These are phyloP conservation scores for Herpetomonas samuelpessoai DNA, from an alignment of 208 protist genomes.

Conservation along the genomic window DNA sequence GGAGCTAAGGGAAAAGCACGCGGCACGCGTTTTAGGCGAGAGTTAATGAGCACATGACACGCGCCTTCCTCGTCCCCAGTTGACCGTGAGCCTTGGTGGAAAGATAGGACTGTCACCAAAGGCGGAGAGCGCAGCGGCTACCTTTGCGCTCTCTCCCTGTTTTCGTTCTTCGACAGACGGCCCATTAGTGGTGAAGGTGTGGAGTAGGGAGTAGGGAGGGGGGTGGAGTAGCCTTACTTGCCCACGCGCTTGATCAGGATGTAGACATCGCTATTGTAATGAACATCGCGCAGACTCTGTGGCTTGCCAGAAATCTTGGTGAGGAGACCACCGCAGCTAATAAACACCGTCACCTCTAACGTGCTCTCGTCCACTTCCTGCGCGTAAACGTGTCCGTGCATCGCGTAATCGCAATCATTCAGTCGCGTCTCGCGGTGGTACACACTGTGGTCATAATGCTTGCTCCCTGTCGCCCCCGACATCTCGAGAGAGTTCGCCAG, in stretches of 20 bases:
- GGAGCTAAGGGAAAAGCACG: no score
- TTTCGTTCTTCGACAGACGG: no score
- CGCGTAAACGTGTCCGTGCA: conserved; percentile 96
- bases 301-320: conserved; percentile 93
- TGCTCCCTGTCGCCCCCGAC: conserved; percentile 68
- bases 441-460: conserved; percentile 89
- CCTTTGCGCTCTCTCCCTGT: no score
- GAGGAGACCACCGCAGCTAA: conserved; percentile 97
- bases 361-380: conserved; percentile 88
- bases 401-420: conserved; percentile 98
- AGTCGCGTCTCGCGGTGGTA: conserved; percentile 88
- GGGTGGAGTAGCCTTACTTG: conserved; percentile 27
- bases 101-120: no score
- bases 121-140: no score
- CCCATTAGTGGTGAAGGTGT: no score
- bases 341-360: conserved; percentile 89
- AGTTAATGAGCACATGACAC: no score
- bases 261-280: conserved; percentile 91
- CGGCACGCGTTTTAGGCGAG: no score
- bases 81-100: no score
- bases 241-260: conserved; percentile 81
- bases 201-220: neutral
- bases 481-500: conserved; percentile 93
- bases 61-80: no score
- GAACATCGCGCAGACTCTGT: conserved; percentile 81